Evolutionary conservation across 2,329 filamentous ascomycete genomes (phyloP), one percentile per base, ranked within the genome.

Genomic region (Colletotrichum caudatum): DNA sequence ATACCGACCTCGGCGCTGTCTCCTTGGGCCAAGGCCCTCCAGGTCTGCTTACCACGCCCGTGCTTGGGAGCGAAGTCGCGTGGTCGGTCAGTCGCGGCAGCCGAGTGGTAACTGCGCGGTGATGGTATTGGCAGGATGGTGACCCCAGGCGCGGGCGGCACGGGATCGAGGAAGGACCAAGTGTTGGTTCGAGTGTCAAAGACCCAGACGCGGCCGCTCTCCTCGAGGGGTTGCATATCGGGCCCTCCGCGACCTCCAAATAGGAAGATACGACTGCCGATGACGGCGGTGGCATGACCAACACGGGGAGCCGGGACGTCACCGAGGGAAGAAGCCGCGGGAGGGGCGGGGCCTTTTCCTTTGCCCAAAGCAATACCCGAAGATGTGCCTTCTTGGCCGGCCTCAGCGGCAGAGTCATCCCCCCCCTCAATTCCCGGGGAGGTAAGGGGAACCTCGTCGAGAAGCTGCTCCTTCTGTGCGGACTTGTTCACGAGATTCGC

Each of bases 171-270:
- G 71, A 84, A 85, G 5, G 86, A 83, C 94, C 94, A 97, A 16
- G 81, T 82, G 66, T 86, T 82, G n/a, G 84, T 82, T 70, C 86
- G 83, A 1, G 92, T 90, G 78, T 94, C 89, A 76, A 93, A 95
- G 39, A 90, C 84, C 94, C 94, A 97, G 63, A 97, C 85, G 3
- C 89, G 85, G 20, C 94, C 94, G 14, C 84, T 80, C 77, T 97
- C 94, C 64, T 95, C 89, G 14, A 97, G 84, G 0, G 93, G 90
- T 1, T 87, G 83, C 88, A 93, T 91, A 37, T 89, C 89, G 3
- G 85, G 81, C 0, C 92, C 92, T 44, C 92, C 91, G 56, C 93
- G 90, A 12, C 94, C 94, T 59, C 93, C 94, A 80, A 95, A 97
- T 53, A 97, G 74, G 81, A 95, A 95, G 76, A 97, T 90, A 29